These are phyloP conservation scores for Parathielavia hyrcaniae DNA, from an alignment of 495 filamentous ascomycete species.

Conservation along the genomic window DNA sequence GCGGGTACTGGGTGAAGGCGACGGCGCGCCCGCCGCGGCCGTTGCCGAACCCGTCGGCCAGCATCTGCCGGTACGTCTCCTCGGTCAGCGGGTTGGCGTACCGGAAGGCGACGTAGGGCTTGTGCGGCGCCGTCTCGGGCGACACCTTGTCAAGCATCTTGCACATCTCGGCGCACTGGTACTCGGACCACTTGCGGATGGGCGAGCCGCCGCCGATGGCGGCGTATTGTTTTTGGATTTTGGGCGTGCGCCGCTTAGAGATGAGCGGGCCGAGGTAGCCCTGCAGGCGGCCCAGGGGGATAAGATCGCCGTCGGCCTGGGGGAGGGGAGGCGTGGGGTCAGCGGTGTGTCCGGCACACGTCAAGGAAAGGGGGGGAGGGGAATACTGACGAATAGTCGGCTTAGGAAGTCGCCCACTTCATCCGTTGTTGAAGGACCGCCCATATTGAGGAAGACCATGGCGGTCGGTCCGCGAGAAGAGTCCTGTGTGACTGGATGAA, in stretches of 20 bases:
- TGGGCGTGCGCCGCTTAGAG: constrained; percentile 78
- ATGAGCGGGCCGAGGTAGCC: constrained; percentile 85
- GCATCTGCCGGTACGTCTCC: constrained; percentile 73
- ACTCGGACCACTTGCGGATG: constrained; percentile 95
- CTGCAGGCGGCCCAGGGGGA: constrained; percentile 91
- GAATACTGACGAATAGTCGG: constrained; percentile 66
- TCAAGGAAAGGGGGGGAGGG: constrained; percentile 13
- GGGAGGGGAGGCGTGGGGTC: neutral
- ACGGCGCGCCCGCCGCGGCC: constrained; percentile 86
- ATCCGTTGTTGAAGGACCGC: constrained; percentile 78
- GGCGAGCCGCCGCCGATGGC: constrained; percentile 95
- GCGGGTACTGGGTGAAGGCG: constrained; percentile 97
- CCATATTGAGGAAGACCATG: constrained; percentile 99
- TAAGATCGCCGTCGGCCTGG: constrained; percentile 87
- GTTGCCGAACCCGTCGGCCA: constrained; percentile 82
- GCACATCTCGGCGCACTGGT: constrained; percentile 90
- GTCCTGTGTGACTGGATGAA: constrained; percentile 68
- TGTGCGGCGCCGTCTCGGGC: constrained; percentile 91
- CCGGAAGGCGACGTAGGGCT: constrained; percentile 97
- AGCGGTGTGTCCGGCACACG: constrained; percentile 18
- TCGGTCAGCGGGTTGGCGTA: constrained; percentile 93
- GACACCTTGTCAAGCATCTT: constrained; percentile 85
- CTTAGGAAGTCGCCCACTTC: constrained; percentile 92
- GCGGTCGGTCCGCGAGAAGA: constrained; percentile 60
- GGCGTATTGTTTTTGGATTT: constrained; percentile 91